Percentiles rank a stretch among this genome's conserved stretches.
phyloP scores from a whole-genome alignment of 202 grass and related monocot genomes.

The Carex sylvatica region DNA sequence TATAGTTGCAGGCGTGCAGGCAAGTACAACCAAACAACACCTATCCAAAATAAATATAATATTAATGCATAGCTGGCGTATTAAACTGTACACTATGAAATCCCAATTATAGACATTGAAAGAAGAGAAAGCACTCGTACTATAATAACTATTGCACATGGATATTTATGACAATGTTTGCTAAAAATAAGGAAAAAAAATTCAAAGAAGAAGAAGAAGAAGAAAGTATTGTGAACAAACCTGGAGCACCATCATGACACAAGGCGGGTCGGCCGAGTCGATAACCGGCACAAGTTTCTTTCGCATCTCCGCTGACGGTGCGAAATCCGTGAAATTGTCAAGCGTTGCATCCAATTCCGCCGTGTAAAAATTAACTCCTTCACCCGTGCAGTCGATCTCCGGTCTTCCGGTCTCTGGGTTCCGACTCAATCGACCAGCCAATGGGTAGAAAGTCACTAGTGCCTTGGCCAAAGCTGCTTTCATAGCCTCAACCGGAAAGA shows the following conservation, averaged over 20 bases:
- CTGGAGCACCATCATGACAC: conserved; percentile 11
- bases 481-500: background rate
- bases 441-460: conserved; percentile 23
- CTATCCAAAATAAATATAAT: too few relatives aligned
- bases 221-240: background rate
- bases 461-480: conserved; percentile 23
- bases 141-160: too few relatives aligned
- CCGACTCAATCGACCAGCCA: conserved; percentile 22
- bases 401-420: background rate
- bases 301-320: conserved; percentile 14
- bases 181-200: too few relatives aligned
- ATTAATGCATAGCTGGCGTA: too few relatives aligned
- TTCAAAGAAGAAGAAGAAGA: too few relatives aligned
- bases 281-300: conserved; percentile 5
- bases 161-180: too few relatives aligned
- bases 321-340: conserved; percentile 10
- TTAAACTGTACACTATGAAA: too few relatives aligned
- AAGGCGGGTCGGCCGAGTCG: conserved; percentile 8
- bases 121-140: too few relatives aligned
- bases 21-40: too few relatives aligned
- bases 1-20: too few relatives aligned
- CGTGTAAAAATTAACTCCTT: conserved; percentile 17
- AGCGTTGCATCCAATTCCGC: background rate
- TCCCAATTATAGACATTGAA: too few relatives aligned
- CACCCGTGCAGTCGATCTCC: conserved; percentile 26